phyloP scores from a whole-genome alignment of 352 stramenopile genomes.

The Blastocystis sp. region DNA sequence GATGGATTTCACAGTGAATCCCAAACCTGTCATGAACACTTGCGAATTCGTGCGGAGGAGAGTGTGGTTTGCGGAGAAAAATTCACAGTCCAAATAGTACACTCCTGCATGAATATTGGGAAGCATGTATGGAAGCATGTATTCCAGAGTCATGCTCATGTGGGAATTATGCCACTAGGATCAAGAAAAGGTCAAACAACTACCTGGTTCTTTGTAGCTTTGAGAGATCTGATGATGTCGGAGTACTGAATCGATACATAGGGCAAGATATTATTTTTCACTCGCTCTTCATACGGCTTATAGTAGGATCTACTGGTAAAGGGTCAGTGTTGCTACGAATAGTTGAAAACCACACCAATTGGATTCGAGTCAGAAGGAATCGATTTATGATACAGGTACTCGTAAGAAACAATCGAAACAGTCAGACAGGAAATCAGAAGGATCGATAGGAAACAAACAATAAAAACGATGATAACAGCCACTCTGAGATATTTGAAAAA shows the following conservation, averaged over 20 bases:
- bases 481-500: not conserved
- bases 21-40: not conserved
- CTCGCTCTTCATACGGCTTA: not conserved
- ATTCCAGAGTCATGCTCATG: not conserved
- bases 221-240: not conserved
- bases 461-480: not conserved
- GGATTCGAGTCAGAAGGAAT: not conserved
- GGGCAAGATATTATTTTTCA: not conserved
- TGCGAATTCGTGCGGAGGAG: not conserved
- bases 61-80: not conserved
- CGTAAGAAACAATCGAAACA: not conserved
- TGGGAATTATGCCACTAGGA: not conserved
- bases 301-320: not conserved
- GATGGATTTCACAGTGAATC: not conserved
- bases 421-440: not conserved
- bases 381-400: not conserved
- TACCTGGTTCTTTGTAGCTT: not conserved
- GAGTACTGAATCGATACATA: not conserved
- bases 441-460: not conserved
- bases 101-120: not conserved
- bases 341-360: not conserved
- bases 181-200: not conserved
- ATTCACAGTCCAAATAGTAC: not conserved
- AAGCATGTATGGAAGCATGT: conserved; percentile 19
- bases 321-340: not conserved